Evolutionary conservation across 202 grass and related monocot species (phyloP), one percentile per base, ranked within the genome.

Genomic region (Carex sylvatica): DNA sequence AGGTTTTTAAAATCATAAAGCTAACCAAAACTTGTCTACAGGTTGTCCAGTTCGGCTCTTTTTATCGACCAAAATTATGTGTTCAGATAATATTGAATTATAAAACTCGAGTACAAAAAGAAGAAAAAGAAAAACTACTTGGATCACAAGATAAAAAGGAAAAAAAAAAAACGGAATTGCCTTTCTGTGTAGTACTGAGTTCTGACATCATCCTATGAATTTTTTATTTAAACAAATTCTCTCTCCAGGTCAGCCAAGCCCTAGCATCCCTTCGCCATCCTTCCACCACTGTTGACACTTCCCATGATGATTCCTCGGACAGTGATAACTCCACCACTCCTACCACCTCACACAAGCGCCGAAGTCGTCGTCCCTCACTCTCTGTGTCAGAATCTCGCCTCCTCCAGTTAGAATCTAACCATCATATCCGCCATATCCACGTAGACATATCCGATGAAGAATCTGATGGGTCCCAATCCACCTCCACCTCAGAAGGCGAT

Each of bases 231-330:
- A 36, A 33, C 38, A 44, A 70, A 77, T 33, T 68, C 23, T 68
- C 33, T 82, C 24, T 55, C 28, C 42, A 82, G 80, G 63, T 82
- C 26, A 36, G 46, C 62, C 11, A 38, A 35, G 92, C 91, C 15
- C 82, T 80, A 28, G 81, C 81, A 14, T 84, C 83, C 33, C 85
- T 98, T 52, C 74, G 83, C 31, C 78, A 82, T 18, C 49, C 94
- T 18, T 76, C 95, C 1, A 5, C 55, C 52, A 85, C 74, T 16
- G 56, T 83, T 4, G 9, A 14, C 1, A 12, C 47, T 46, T 13
- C 59, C 38, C 77, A 61, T 65, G 62, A 65, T 55, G 58, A 75
- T 22, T 18, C 52, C 65, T 40, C 28, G 0, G 10, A 52, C 53
- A 22, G 11, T 15, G 22, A 16, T 56, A 63, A 40, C 16, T 85